Base-by-base conservation (phyloP, 1,284 basidiomycete species). In the Rhodotorula sp. region DNA sequence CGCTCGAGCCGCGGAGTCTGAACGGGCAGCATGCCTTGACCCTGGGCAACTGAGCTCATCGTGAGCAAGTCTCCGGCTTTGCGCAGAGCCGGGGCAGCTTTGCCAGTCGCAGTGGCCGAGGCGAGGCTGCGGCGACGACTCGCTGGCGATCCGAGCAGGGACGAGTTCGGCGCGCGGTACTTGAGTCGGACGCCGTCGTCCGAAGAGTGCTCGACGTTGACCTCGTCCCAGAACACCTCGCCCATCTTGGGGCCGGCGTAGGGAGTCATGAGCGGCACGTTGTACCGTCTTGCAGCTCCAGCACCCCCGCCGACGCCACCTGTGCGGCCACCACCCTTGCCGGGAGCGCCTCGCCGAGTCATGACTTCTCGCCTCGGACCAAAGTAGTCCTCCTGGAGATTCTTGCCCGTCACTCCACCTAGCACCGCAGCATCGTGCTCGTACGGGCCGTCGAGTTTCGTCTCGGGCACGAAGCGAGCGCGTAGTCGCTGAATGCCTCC, bases 401-500 rank as follows among this genome's bases (percentile, higher is more conserved):
- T 63, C 26, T 76, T 70, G 23, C 72, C 72, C 29, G 71, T 76
- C 16, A 69, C 74, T 5, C 31, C 78, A 23, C 71, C 67, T 5
- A 43, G 39, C 39, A 43, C 39, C 39, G 58, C 64, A 18, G 49
- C 49, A 16, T 65, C 64, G 21, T 4, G 18, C 5, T 18, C 48
- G 18, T n/a, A 56, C 34, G 67, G 62, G 5, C 67, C 67, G 57
- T 66, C 51, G 29, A 65, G 59, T 56, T 60, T 67, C 21, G 69
- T 69, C 67, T 66, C 71, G 26, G 75, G 75, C 3, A 72, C 65
- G 73, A 88, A 98, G 34, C 92, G 88, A 69, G 94, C 91, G 39
- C 95, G 88, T 5, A 99, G 86, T 69, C 90, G 87, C 79, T 93
- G 89, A 79, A 99, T 87, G 3, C 96, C 96, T 12, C 92, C 92